Percentiles rank a stretch among this genome's conserved stretches.
Conservation (phyloP, 2,329 filamentous ascomycete species). For the Aureobasidium musti region DNA sequence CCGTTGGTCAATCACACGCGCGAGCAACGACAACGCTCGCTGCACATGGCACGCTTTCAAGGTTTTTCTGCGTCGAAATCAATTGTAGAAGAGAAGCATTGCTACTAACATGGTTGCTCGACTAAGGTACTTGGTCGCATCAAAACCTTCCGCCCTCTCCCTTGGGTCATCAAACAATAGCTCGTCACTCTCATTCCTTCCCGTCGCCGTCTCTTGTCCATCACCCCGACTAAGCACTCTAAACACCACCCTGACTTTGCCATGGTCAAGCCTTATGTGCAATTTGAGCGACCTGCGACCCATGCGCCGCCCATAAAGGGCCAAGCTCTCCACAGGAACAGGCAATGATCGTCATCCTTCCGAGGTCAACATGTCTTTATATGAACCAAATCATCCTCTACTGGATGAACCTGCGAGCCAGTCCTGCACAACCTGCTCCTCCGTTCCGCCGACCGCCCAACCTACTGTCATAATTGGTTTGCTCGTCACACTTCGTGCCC, state of each 20-base stretch:
- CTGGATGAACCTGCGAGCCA: neutral
- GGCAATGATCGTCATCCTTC: conserved; percentile 18
- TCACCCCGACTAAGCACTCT: neutral
- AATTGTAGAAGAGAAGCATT: neutral
- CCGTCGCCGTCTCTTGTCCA: conserved; percentile 3
- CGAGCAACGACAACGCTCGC: neutral
- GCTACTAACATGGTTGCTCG: neutral
- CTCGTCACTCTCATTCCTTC: conserved; percentile 11
- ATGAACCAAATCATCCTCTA: neutral
- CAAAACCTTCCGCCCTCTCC: neutral
- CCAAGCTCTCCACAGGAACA: conserved; percentile 17
- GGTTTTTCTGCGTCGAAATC: neutral
- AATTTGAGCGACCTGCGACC: conserved; percentile 17
- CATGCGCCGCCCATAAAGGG: neutral
- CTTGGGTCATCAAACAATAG: conserved; percentile 13
- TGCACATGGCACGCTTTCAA: conserved; percentile 5
- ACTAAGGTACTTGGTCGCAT: neutral
- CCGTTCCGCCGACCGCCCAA: conserved; percentile 10
- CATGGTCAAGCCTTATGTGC: conserved; percentile 22
- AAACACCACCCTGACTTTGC: conserved; percentile 11
- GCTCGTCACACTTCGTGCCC: neutral
- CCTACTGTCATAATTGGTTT: neutral
- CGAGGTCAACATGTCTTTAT: neutral
- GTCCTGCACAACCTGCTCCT: neutral
- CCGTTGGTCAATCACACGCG: conserved; percentile 2